These are phyloP conservation scores for Diaporthe caulivora DNA, from an alignment of 2,329 filamentous ascomycete species.

Conservation along the genomic window DNA sequence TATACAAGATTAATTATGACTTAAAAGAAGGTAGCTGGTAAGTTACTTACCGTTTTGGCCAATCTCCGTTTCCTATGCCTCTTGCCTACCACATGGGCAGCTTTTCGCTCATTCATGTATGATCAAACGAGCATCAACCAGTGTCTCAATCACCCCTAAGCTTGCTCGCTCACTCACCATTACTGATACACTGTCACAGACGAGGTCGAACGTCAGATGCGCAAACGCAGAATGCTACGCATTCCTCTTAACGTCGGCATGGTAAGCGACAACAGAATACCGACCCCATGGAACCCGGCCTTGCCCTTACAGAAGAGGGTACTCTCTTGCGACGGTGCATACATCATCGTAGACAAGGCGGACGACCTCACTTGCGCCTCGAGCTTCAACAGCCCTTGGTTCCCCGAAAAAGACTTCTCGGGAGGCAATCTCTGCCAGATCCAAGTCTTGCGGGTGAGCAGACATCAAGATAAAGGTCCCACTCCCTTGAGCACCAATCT, in stretches of 20 bases:
- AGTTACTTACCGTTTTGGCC: not conserved
- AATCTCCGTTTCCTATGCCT: not conserved
- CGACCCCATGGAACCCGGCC: not conserved
- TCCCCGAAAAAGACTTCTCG: not conserved
- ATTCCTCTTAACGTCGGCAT: not conserved
- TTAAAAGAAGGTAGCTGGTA: not conserved
- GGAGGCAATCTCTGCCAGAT: not conserved
- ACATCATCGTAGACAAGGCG: not conserved
- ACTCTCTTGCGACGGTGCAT: not conserved
- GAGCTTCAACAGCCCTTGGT: not conserved
- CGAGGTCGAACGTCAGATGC: not conserved
- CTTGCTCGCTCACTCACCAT: accelerated
- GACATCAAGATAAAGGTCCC: not conserved
- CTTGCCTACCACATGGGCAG: not conserved
- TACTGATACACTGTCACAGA: not conserved
- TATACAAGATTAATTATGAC: not conserved
- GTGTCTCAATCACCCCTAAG: not conserved
- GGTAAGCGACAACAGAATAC: too few species aligned
- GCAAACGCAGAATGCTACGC: not conserved
- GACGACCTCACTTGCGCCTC: not conserved
- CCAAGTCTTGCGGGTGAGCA: not conserved
- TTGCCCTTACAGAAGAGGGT: too few species aligned
- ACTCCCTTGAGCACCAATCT: not conserved
- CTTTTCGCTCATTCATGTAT: not conserved
- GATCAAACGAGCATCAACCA: not conserved